A percentile compares a stretch with the other conserved stretches of the same genome.
Evolutionary conservation across 352 stramenopile genomes (phyloP).

Genomic region (Phytophthora cryptogea): DNA sequence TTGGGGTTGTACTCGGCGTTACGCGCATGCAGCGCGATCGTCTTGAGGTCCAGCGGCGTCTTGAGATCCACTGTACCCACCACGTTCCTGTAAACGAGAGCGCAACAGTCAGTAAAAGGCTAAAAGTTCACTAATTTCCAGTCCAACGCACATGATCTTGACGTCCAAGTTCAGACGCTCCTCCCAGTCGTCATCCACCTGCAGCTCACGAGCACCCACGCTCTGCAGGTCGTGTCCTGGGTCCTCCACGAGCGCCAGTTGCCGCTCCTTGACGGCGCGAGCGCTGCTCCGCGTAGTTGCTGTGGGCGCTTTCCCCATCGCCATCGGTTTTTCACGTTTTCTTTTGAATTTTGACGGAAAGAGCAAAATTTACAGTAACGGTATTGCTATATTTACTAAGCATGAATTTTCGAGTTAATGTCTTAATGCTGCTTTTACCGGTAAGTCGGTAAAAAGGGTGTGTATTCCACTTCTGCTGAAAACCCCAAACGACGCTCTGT

Average conservation of each 20-base stretch:
- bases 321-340: not conserved
- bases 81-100: constrained; percentile 79
- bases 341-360: too few relatives aligned
- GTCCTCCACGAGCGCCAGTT: constrained; percentile 67
- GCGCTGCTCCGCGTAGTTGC: constrained; percentile 36
- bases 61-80: constrained; percentile 96
- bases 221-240: constrained; percentile 44
- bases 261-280: constrained; percentile 71
- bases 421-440: too few relatives aligned
- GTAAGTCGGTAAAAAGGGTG: too few relatives aligned
- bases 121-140: not conserved
- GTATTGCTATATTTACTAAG: too few relatives aligned
- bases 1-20: constrained; percentile 99
- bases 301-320: constrained; percentile 21
- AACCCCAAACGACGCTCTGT: too few relatives aligned
- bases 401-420: too few relatives aligned
- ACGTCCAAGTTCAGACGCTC: constrained; percentile 79
- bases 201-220: constrained; percentile 56
- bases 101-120: not conserved
- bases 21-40: constrained; percentile 95
- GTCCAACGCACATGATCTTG: constrained; percentile 73
- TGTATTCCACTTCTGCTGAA: too few relatives aligned
- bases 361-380: too few relatives aligned
- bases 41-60: constrained; percentile 95
- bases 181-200: constrained; percentile 82